These are phyloP conservation scores for Eucommia ulmoides DNA, from an alignment of 257 asterid species.

Conservation along the genomic window DNA sequence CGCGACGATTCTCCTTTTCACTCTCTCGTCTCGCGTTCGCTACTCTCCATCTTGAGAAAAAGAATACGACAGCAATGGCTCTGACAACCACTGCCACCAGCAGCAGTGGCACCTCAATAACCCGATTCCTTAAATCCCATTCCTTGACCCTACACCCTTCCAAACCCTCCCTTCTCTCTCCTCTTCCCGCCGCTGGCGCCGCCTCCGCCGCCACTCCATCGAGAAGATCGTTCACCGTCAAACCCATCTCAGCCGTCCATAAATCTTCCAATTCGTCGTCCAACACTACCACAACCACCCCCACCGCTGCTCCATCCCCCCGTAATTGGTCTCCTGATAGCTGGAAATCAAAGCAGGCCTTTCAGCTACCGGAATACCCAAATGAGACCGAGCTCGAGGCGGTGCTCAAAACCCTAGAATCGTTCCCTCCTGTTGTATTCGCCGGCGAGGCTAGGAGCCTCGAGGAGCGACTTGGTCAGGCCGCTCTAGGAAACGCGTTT, in stretches of 20 bases:
- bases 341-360: conserved; percentile 63
- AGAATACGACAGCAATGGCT: conserved; percentile 15
- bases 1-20: no score
- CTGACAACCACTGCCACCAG: conserved; percentile 17
- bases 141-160: no score
- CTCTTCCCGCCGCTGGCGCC: conserved; percentile 15
- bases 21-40: no score
- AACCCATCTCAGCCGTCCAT: conserved; percentile 40
- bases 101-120: conserved; percentile 3
- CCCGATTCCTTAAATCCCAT: conserved; percentile 17
- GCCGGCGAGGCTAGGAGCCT: conserved; percentile 79
- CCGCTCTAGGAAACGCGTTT: conserved; percentile 65
- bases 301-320: conserved; percentile 14
- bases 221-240: conserved; percentile 18
- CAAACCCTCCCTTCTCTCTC: conserved; percentile 8
- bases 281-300: conserved; percentile 20
- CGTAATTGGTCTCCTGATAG: conserved; percentile 47
- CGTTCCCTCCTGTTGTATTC: conserved; percentile 69
- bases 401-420: conserved; percentile 48
- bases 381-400: conserved; percentile 31
- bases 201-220: conserved; percentile 11
- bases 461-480: conserved; percentile 60
- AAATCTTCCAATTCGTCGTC: no score
- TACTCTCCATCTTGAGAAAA: no score
- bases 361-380: conserved; percentile 60